Base-by-base conservation (phyloP, 176 grass and related monocot genomes). In the Pontederia paniculata region DNA sequence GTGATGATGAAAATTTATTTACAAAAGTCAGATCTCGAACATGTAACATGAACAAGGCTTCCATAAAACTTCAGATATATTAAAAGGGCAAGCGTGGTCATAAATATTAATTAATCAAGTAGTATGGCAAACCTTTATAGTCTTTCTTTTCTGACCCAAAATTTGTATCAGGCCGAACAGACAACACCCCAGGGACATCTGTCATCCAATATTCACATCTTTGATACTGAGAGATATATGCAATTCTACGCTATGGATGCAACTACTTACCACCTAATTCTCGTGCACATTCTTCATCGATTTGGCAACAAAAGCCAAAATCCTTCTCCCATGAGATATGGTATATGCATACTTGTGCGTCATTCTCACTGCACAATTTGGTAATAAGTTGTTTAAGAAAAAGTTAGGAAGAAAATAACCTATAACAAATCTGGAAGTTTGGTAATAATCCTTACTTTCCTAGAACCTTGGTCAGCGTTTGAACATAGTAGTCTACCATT, bases 341-440 rank as follows among this genome's bases (percentile, higher is more conserved):
- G 73, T 84, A 88, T 75, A 98, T 91, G 62, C 86, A 79, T 45
- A 84, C 93, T 77, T 98, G 86, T 25, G 93, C 83, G 75, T 98
- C 86, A 47, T 91, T 81, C 72, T 91, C 83, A 45, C 86, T 98
- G 55, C 56, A 77, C 78, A 54, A 48, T 22, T 63, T 15, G 21
- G 37, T 50, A 48, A 51, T n/a, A 11, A 17, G 43, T 50, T 23
- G 50, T 4, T 37, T 51, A 21, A 21, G 23, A 46, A 61, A 50
- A 19, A 62, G 48, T 8, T 60, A 9, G 23, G 3, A 70, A 31
- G 53, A 2, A 2, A 10, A 54, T 8, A n/a, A n/a, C n/a, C n/a
- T n/a, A 41, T 21, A 77, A 71, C 23, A 65, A 72, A n/a, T n/a
- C 5, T 48, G 52, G 23, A 74, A 63, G 43, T 6, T 23, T 63